Evolutionary conservation across 345 rosid genomes (phyloP).

Genomic region (Eutrema heterophyllum): DNA sequence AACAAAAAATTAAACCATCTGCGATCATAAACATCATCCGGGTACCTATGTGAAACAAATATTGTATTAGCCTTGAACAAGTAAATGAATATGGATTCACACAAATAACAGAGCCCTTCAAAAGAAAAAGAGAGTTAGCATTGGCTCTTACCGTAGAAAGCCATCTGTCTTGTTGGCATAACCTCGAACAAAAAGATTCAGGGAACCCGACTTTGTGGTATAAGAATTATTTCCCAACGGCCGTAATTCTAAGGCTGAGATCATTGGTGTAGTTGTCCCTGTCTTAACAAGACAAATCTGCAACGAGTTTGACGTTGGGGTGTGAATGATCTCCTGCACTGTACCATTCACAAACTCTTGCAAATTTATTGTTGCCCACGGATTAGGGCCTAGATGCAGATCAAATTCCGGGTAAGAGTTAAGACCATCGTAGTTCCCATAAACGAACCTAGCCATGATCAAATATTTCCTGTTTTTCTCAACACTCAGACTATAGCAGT

Average conservation of each 20-base stretch:
- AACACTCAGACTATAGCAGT: slow-evolving; percentile 35
- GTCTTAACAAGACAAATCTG: slow-evolving; percentile 48
- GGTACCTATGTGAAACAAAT: slow-evolving; percentile 15
- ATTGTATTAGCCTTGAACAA: neutral
- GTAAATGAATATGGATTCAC: neutral
- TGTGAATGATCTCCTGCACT: slow-evolving; percentile 29
- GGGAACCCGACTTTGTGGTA: slow-evolving; percentile 2
- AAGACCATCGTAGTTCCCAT: slow-evolving; percentile 42
- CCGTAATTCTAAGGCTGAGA: slow-evolving; percentile 44
- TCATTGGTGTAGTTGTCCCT: slow-evolving; percentile 34
- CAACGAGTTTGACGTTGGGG: slow-evolving; percentile 21
- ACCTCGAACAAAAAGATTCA: neutral
- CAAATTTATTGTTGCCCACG: slow-evolving; percentile 26
- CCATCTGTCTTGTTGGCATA: neutral
- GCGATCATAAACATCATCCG: slow-evolving; percentile 34
- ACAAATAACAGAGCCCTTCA: neutral
- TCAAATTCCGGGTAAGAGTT: slow-evolving; percentile 28
- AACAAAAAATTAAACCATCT: slow-evolving; percentile 12
- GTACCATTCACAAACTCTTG: neutral
- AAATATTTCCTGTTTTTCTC: slow-evolving; percentile 19
- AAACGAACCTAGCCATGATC: slow-evolving; percentile 27
- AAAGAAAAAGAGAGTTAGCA: neutral
- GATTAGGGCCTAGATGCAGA: slow-evolving; percentile 40
- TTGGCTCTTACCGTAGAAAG: neutral
- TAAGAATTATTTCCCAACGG: slow-evolving; percentile 12